Percentiles rank a stretch among this genome's conserved stretches.
phyloP scores from a whole-genome alignment of 352 stramenopile genomes.

The Globisporangium takayamanum region DNA sequence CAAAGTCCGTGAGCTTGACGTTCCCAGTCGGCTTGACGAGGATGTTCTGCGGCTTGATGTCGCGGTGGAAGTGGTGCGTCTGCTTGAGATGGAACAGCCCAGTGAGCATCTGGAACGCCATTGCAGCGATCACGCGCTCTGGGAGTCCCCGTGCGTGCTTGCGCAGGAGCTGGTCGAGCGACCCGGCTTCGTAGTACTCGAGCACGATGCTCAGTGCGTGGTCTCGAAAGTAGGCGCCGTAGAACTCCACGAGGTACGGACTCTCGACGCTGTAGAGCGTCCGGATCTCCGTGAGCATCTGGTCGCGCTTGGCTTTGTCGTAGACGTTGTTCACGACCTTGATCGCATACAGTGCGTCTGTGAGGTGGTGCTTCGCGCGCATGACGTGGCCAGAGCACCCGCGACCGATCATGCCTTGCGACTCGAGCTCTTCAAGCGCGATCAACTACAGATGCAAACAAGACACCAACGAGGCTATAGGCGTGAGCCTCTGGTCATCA shows the following conservation, averaged over 20 bases:
- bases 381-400: slow-evolving; percentile 62
- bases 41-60: slow-evolving; percentile 93
- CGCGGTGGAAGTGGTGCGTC: slow-evolving; percentile 85
- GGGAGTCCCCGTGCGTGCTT: slow-evolving; percentile 18
- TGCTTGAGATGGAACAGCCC: slow-evolving; percentile 58
- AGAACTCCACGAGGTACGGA: slow-evolving; percentile 55
- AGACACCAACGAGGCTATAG: too few relatives aligned
- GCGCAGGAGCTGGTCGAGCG: slow-evolving; percentile 41
- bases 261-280: slow-evolving; percentile 70
- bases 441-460: slow-evolving; percentile 17
- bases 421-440: slow-evolving; percentile 46
- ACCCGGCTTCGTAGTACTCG: slow-evolving; percentile 56
- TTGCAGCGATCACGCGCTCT: slow-evolving; percentile 42
- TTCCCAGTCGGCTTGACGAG: slow-evolving; percentile 72
- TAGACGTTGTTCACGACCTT: slow-evolving; percentile 76
- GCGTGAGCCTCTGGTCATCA: not conserved
- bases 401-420: slow-evolving; percentile 42
- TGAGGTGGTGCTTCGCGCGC: slow-evolving; percentile 35
- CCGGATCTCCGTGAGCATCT: slow-evolving; percentile 75
- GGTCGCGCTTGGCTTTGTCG: slow-evolving; percentile 67
- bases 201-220: slow-evolving; percentile 62
- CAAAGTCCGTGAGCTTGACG: slow-evolving; percentile 83
- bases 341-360: slow-evolving; percentile 41
- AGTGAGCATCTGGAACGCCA: slow-evolving; percentile 54
- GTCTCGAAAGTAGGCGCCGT: slow-evolving; percentile 70